Conservation (phyloP, 306 rosid species). For the Ormosia emarginata region DNA sequence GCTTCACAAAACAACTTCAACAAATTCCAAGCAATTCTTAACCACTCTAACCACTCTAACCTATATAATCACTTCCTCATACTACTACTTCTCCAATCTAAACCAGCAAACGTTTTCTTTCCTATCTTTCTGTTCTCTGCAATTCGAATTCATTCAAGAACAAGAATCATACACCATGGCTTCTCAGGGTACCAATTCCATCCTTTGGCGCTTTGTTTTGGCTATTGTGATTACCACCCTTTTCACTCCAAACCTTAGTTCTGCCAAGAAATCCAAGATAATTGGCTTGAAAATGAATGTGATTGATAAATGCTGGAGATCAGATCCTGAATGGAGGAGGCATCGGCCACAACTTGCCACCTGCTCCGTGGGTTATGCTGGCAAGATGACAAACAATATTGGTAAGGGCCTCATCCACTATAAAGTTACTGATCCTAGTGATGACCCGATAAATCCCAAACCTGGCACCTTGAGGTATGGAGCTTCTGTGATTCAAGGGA, state of each 20-base stretch:
- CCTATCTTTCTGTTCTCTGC: not conserved
- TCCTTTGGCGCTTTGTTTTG: not conserved
- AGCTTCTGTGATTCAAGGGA: constrained; percentile 28
- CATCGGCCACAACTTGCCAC: constrained; percentile 21
- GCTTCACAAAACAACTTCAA: constrained; percentile 19
- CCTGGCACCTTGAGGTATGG: constrained; percentile 32
- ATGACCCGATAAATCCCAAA: constrained; percentile 22
- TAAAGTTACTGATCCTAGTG: constrained; percentile 26
- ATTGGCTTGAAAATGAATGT: constrained; percentile 21
- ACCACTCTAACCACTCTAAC: not conserved
- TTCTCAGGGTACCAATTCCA: not conserved
- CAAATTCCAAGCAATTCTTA: not conserved
- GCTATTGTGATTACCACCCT: not conserved
- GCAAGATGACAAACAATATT: constrained; percentile 32
- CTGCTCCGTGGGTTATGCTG: constrained; percentile 23
- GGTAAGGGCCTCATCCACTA: constrained; percentile 24
- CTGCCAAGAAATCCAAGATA: not conserved
- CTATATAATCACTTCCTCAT: not conserved
- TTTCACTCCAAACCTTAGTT: not conserved
- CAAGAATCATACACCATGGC: not conserved
- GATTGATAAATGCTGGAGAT: constrained; percentile 37
- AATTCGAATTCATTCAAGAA: not conserved
- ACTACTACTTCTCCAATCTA: not conserved
- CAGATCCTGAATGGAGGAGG: constrained; percentile 22
- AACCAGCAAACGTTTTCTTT: not conserved